A percentile compares a stretch with the other conserved stretches of the same genome.
phyloP scores from a whole-genome alignment of 495 filamentous ascomycete genomes.

The Glutinoglossum americanum region DNA sequence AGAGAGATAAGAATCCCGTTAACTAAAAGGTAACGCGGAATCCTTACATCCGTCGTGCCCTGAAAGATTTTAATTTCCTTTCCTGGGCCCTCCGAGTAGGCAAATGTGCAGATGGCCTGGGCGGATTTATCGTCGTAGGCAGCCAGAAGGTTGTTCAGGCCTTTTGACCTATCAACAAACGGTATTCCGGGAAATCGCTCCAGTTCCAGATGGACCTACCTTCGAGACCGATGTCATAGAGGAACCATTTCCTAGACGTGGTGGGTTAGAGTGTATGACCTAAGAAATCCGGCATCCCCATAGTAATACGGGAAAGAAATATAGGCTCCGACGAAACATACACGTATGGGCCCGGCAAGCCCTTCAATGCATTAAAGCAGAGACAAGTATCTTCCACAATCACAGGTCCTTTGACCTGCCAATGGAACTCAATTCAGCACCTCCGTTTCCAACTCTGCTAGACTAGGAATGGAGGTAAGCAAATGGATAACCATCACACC shows the following conservation, averaged over 20 bases:
- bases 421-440: neutral
- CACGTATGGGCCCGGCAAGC: constrained; percentile 95
- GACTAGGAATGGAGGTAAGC: neutral
- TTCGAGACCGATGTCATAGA: constrained; percentile 46
- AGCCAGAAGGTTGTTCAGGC: constrained; percentile 77
- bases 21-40: neutral
- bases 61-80: constrained; percentile 79
- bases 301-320: too few relatives aligned
- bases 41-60: constrained; percentile 39
- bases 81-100: constrained; percentile 67
- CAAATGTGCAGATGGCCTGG: constrained; percentile 91
- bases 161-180: constrained; percentile 17
- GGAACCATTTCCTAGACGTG: constrained; percentile 68
- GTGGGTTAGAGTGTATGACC: too few relatives aligned
- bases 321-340: constrained; percentile 29
- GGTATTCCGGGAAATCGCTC: neutral
- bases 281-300: too few relatives aligned
- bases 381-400: constrained; percentile 91
- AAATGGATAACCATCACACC: constrained; percentile 22
- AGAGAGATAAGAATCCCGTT: constrained; percentile 1
- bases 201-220: neutral
- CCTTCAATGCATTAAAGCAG: constrained; percentile 73
- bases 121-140: constrained; percentile 78
- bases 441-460: neutral
- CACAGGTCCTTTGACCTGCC: constrained; percentile 61